Evolutionary conservation across 495 filamentous ascomycete species (phyloP), one percentile per base, ranked within the genome.

Genomic region (Friedmanniomyces endolithicus): DNA sequence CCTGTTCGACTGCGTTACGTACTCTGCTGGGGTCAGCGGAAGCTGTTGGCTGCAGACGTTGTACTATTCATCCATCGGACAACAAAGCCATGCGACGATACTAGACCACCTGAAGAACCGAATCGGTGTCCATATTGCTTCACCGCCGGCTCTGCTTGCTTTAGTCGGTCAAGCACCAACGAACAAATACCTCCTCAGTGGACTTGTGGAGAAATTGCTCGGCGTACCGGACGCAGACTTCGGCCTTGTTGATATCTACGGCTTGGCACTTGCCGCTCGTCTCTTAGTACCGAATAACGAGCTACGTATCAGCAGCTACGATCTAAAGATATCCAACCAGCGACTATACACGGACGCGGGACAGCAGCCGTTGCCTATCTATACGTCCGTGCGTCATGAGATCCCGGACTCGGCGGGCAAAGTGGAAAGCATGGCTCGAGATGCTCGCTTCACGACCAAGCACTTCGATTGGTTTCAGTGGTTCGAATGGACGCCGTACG

Each of bases 401-500:
- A 95, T 97, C n/a, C 92, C 92, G 0, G 67, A 83, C 12, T 53
- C 59, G 7, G 62, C 63, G 37, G 31, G 45, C 0, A 66, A 78
- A 33, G 83, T 85, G 60, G 77, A 77, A 52, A 75, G 79, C 48
- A 83, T 87, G 1, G 81, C 78, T 60, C 76, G 75, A 49, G 81
- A 92, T 64, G 75, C 86, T 1, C 95, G 88, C 86, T 95, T 95
- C 60, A 52, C 41, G 6, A 40, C 12, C 12, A 44, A 52, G 17
- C 35, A 50, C 33, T 46, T 33, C 23, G 58, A 60, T 44, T 98
- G 89, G 87, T 98, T 98, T 60, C 90, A 98, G 63, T 98, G 92
- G 92, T 97, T 95, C 60, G 92, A 98, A 60, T 71, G 90, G 54
- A 94, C 88, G 0, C 92, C 92, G 0, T 98, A 94, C 60, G 92